Evolutionary conservation across 1,284 basidiomycete genomes (phyloP).

Genomic region (Lentinus polychrous): DNA sequence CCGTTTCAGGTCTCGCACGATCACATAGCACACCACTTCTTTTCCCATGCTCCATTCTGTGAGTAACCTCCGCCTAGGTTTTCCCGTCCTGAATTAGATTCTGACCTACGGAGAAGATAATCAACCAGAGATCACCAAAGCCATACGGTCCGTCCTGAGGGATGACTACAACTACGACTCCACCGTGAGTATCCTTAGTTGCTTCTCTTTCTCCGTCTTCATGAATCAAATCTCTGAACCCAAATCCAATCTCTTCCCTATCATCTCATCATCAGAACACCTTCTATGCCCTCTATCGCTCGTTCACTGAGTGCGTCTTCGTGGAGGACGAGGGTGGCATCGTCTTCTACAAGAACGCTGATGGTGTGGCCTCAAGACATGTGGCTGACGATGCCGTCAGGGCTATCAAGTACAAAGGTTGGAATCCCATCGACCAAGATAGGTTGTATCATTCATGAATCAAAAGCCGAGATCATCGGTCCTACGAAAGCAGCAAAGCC

Average conservation of each 20-base stretch:
- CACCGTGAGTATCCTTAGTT: slow-evolving; percentile 28
- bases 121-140: slow-evolving; percentile 26
- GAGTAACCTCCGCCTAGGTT: slow-evolving; percentile 10
- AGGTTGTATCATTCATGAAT: no score
- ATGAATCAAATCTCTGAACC: slow-evolving; percentile 1
- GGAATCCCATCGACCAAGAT: background rate
- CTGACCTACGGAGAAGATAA: slow-evolving; percentile 19
- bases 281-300: slow-evolving; percentile 29
- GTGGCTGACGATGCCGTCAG: slow-evolving; percentile 12
- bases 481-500: no score
- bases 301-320: slow-evolving; percentile 41
- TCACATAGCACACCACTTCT: slow-evolving; percentile 33
- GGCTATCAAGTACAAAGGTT: background rate
- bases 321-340: slow-evolving; percentile 73
- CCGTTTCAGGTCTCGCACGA: slow-evolving; percentile 30
- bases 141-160: slow-evolving; percentile 23
- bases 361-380: slow-evolving; percentile 32
- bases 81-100: background rate
- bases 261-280: slow-evolving; percentile 18
- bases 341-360: slow-evolving; percentile 70
- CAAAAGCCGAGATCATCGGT: no score
- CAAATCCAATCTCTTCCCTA: background rate
- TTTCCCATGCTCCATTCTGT: slow-evolving; percentile 32
- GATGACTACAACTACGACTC: slow-evolving; percentile 35
- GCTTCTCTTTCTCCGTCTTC: slow-evolving; percentile 15